phyloP scores from a whole-genome alignment of 495 filamentous ascomycete species.

The Oidiodendron maius region DNA sequence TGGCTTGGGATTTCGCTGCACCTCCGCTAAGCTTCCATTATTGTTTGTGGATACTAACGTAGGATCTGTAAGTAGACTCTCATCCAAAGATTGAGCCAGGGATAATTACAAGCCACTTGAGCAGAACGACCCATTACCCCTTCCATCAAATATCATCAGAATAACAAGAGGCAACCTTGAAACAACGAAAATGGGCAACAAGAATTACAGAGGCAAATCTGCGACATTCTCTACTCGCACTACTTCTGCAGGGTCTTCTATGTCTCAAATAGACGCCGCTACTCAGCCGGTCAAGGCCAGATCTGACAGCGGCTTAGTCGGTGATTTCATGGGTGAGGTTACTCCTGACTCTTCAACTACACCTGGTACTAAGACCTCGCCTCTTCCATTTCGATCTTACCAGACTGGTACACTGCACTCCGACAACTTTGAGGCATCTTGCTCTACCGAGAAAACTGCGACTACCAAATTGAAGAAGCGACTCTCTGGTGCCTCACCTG shows the following conservation, averaged over 20 bases:
- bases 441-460: neutral
- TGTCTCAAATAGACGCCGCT: neutral
- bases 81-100: too few relatives aligned
- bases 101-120: too few relatives aligned
- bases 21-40: too few relatives aligned
- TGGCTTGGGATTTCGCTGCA: too few relatives aligned
- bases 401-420: conserved; percentile 1
- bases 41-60: too few relatives aligned
- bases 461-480: neutral
- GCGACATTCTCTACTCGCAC: neutral
- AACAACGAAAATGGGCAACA: conserved; percentile 1
- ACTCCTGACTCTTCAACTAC: neutral
- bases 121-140: too few relatives aligned
- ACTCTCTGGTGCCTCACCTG: neutral
- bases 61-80: too few relatives aligned
- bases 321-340: neutral
- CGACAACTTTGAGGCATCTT: neutral
- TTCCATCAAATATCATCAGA: neutral
- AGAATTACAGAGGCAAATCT: neutral
- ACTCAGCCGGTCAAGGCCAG: neutral
- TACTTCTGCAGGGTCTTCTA: neutral
- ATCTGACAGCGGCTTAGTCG: neutral
- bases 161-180: neutral
- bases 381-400: neutral
- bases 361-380: neutral